These are phyloP conservation scores for Colletotrichum eleusines DNA, from an alignment of 2,329 filamentous ascomycete species.

Conservation along the genomic window DNA sequence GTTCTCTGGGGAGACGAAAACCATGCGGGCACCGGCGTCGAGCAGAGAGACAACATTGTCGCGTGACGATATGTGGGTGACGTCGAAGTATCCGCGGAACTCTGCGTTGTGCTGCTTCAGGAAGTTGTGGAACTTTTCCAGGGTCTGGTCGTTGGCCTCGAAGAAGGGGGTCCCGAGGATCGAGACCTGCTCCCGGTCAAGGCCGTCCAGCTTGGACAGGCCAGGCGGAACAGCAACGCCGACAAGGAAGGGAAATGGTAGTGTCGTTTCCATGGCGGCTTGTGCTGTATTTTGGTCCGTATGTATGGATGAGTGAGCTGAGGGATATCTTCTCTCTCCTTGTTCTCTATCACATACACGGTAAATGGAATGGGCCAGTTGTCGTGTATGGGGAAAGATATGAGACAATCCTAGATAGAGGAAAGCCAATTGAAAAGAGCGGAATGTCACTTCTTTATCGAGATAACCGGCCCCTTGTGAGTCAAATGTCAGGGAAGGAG, in stretches of 20 bases:
- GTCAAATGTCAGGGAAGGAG: constrained; percentile 32
- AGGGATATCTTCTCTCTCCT: constrained; percentile 7
- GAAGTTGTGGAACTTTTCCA: constrained; percentile 61
- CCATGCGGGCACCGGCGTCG: constrained; percentile 85
- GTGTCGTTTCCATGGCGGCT: constrained; percentile 70
- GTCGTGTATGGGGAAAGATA: not conserved
- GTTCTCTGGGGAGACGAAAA: constrained; percentile 82
- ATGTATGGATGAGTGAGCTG: constrained; percentile 10
- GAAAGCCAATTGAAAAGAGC: constrained; percentile 26
- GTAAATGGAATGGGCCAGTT: not conserved
- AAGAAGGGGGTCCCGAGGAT: constrained; percentile 71
- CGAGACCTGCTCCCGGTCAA: constrained; percentile 68
- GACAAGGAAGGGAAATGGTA: constrained; percentile 73
- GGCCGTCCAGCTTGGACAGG: constrained; percentile 62
- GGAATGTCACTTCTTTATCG: constrained; percentile 37
- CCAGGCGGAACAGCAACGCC: constrained; percentile 65
- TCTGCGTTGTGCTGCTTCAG: constrained; percentile 63
- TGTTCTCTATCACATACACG: constrained; percentile 6
- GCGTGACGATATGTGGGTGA: constrained; percentile 72
- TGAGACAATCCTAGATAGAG: constrained; percentile 3
- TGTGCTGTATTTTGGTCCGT: not conserved
- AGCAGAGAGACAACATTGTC: constrained; percentile 85
- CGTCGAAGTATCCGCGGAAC: constrained; percentile 80
- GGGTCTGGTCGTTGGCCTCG: constrained; percentile 62
- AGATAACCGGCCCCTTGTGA: constrained; percentile 35